Percentiles rank a stretch among this genome's conserved stretches.
These are phyloP conservation scores for Vinca minor DNA, from an alignment of 257 asterid species.

Conservation along the genomic window DNA sequence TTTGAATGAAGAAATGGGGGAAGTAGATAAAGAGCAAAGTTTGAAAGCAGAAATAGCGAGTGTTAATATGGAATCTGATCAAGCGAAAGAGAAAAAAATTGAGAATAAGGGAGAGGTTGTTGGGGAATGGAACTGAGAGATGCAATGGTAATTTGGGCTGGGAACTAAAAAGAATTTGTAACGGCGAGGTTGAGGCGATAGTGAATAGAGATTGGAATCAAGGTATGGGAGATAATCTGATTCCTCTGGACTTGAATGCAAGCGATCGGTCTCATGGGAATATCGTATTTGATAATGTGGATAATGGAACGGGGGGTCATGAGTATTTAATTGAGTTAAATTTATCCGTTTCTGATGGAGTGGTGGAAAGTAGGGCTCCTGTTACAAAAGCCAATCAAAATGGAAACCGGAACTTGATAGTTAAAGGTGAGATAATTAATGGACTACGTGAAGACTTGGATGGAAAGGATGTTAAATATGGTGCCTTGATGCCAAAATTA, in stretches of 20 bases:
- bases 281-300: slow-evolving; percentile 10
- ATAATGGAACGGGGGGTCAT: slow-evolving; percentile 9
- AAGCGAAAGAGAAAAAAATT: too few relatives aligned
- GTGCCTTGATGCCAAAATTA: slow-evolving; percentile 20
- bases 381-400: slow-evolving; percentile 16
- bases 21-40: too few relatives aligned
- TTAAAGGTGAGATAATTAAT: slow-evolving; percentile 19
- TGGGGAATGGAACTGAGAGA: too few relatives aligned
- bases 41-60: too few relatives aligned
- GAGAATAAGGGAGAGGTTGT: too few relatives aligned
- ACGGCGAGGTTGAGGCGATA: too few relatives aligned
- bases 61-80: too few relatives aligned
- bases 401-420: slow-evolving; percentile 10
- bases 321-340: slow-evolving; percentile 2
- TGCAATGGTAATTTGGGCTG: too few relatives aligned
- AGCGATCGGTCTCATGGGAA: slow-evolving; percentile 11
- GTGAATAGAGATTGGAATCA: too few relatives aligned
- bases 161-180: too few relatives aligned
- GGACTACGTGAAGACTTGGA: slow-evolving; percentile 18
- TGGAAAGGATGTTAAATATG: slow-evolving; percentile 16
- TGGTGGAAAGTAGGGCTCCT: slow-evolving; percentile 1
- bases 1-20: too few relatives aligned
- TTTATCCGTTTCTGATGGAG: slow-evolving; percentile 6
- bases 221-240: too few relatives aligned
- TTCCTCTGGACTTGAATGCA: slow-evolving; percentile 19